Conservation (phyloP, 192 early-diverging fungal species). For the Allomyces macrogynus region DNA sequence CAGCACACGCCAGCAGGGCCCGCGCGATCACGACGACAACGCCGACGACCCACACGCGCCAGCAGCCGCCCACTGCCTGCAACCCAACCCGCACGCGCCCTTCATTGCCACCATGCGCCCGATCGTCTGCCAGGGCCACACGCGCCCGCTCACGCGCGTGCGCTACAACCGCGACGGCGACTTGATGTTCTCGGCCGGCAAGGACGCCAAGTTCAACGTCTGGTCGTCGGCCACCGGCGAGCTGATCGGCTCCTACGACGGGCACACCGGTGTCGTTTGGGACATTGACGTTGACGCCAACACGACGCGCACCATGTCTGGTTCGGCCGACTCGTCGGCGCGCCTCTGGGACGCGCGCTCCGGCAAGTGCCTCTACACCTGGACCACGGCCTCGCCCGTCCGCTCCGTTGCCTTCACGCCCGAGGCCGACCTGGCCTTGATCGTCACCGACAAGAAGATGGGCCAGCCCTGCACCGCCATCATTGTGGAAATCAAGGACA, state of each 20-base stretch:
- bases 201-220: slow-evolving; percentile 80
- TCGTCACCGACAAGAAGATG: slow-evolving; percentile 95
- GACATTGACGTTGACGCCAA: slow-evolving; percentile 74
- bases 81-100: too few relatives aligned
- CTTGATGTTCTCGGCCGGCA: slow-evolving; percentile 81
- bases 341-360: slow-evolving; percentile 84
- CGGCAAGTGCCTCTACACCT: slow-evolving; percentile 75
- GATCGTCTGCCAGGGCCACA: slow-evolving; percentile 90
- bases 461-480: slow-evolving; percentile 69
- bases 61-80: too few relatives aligned
- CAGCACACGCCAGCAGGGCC: too few relatives aligned
- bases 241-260: slow-evolving; percentile 77
- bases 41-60: too few relatives aligned
- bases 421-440: slow-evolving; percentile 67
- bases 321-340: slow-evolving; percentile 74
- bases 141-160: slow-evolving; percentile 87
- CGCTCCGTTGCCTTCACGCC: slow-evolving; percentile 76
- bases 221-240: slow-evolving; percentile 99
- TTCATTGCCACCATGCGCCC: slow-evolving; percentile 23
- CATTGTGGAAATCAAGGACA: slow-evolving; percentile 53
- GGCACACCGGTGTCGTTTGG: slow-evolving; percentile 90
- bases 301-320: slow-evolving; percentile 60
- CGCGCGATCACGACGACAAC: too few relatives aligned
- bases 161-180: slow-evolving; percentile 98
- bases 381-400: slow-evolving; percentile 76